Evolutionary conservation across 345 rosid genomes (phyloP).

Genomic region (Trapa bicornis): DNA sequence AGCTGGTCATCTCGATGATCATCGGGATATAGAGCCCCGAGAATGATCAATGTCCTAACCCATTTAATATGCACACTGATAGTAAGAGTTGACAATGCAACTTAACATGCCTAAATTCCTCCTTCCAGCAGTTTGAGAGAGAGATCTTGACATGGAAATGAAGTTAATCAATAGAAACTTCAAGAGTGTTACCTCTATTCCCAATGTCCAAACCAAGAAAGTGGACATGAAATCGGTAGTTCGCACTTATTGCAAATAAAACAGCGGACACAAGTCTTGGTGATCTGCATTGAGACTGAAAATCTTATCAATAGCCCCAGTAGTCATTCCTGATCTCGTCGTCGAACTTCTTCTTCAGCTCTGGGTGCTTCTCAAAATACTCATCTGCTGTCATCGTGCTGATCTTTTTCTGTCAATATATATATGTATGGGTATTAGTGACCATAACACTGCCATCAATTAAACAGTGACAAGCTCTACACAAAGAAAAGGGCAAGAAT

Average conservation of each 20-base stretch:
- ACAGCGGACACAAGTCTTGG: neutral
- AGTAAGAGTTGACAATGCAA: neutral
- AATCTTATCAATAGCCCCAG: slow-evolving; percentile 63
- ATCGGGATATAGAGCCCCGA: too few relatives aligned
- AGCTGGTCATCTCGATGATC: too few relatives aligned
- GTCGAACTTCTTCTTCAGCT: slow-evolving; percentile 85
- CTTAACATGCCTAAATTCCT: neutral
- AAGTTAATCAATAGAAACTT: neutral
- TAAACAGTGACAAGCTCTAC: neutral
- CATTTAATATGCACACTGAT: too few relatives aligned
- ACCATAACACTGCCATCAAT: neutral
- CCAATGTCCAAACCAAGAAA: neutral
- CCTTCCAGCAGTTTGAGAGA: neutral
- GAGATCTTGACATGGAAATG: neutral
- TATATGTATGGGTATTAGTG: neutral
- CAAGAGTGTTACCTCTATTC: neutral
- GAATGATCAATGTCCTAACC: too few relatives aligned
- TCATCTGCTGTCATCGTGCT: slow-evolving; percentile 99
- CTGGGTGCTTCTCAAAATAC: slow-evolving; percentile 92
- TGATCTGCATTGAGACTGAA: neutral
- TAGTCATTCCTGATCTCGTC: slow-evolving; percentile 93
- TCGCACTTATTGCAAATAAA: slow-evolving; percentile 3
- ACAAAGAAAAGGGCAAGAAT: neutral
- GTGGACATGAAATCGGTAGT: neutral
- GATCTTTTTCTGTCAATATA: slow-evolving; percentile 53